Base-by-base conservation (phyloP, 1,284 basidiomycete genomes). In the Cystobasidium slooffiae region DNA sequence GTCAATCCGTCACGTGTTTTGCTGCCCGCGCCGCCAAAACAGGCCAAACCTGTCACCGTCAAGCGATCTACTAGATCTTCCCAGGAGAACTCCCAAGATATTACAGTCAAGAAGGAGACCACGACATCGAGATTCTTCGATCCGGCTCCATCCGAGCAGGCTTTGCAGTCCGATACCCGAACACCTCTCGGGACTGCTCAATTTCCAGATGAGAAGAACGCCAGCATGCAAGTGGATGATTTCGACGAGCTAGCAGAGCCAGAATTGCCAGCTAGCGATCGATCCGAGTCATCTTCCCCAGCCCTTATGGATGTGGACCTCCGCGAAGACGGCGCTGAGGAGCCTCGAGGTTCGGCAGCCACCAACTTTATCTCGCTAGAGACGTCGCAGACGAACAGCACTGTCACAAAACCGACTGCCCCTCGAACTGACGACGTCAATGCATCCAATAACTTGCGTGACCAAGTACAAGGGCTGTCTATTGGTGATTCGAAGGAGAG, bases 1-100 rank as follows among this genome's bases (percentile, higher is more conserved):
- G 90, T 89, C 82, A 90, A 92, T 75, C 96, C 97, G 0, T 87
- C 87, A 65, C 80, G 81, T 3, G 78, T 84, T 8, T 78, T 85
- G 12, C 46, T 22, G 31, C 69, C 49, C 1, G 47, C 59, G n/a
- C 59, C 59, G 31, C 58, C 47, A 12, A 12, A 31, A 6, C 16
- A 10, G 5, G n/a, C 6, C 18, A 66, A 66, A 12, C 7, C 31
- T 3, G 18, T 20, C 14, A 6, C 31, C 6, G 18, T n/a, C 12
- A 66, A 66, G 51, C 47, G 64, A 7, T 18, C 37, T 3, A 66
- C 64, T 1, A 47, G 64, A 6, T 51, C 64, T 18, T 66, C 64
- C 12, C 49, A 66, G 41, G 64, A 66, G 22, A 37, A 37, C 5
- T 12, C 39, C 20, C n/a, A 7, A 39, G 39, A 18, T 47, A 1